Evolutionary conservation across 2,329 filamentous ascomycete genomes (phyloP), one percentile per base, ranked within the genome.

Genomic region (Aspergillus vadensis): DNA sequence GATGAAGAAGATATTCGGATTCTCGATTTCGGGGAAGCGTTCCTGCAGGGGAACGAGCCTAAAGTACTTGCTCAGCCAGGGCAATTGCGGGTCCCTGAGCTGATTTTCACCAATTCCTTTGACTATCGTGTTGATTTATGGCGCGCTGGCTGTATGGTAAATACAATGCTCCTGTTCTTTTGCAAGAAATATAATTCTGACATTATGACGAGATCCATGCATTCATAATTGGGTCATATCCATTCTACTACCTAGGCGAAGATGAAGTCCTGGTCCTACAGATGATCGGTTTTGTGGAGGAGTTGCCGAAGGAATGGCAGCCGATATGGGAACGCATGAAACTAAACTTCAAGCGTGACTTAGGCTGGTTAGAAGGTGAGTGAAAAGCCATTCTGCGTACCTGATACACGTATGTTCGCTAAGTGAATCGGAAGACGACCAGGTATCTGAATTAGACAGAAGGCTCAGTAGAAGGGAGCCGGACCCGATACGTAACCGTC

Each of bases 71-170:
- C 64, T 27, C 63, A 70, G 54, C 71, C 71, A 9, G 57, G 68
- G 38, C 57, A 47, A 47, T 69, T 75, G 32, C 63, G 63, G 32
- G 71, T 67, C 15, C 74, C 68, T 4, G 73, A 76, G 61, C 66
- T 70, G 1, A 71, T 76, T 60, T 69, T 75, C 47, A 67, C 66
- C 1, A 62, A 72, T 30, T 21, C 8, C 6, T 72, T 77, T 67
- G 66, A 69, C 61, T 68, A 63, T 51, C 63, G 67, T 2, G 72
- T 76, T 56, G 72, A 77, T 30, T 65, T 76, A 38, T 77, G 70
- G 75, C 64, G 67, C 10, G 52, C 47, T 19, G 68, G 68, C 25
- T 70, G 65, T 38, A 65, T 68, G 56, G 68, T 72, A 64, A n/a
- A 65, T 30, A 30, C 23, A 6, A 4, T 17, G 39, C 2, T 41